These are phyloP conservation scores for Rhizopogon roseolus DNA, from an alignment of 768 basidiomycete genomes.

Conservation along the genomic window DNA sequence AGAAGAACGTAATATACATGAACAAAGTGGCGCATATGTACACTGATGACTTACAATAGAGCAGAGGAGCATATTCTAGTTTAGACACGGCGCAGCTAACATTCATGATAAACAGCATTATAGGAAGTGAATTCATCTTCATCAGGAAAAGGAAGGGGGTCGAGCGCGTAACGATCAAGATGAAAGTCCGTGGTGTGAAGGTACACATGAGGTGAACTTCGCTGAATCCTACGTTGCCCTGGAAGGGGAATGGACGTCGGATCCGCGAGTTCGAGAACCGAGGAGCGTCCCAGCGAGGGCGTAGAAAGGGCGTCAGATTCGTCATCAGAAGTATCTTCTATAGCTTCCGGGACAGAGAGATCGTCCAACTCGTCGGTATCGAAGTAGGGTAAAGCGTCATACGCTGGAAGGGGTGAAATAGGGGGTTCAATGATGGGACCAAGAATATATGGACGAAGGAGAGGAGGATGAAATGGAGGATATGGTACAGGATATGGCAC, in stretches of 20 bases:
- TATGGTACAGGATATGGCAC: constrained; percentile 62
- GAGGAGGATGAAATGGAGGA: constrained; percentile 56
- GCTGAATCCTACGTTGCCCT: constrained; percentile 42
- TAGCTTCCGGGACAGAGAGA: constrained; percentile 69
- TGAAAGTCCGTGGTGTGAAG: constrained; percentile 53
- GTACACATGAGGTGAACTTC: constrained; percentile 54
- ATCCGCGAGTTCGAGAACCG: constrained; percentile 48
- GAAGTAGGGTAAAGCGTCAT: constrained; percentile 60
- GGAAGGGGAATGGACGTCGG: constrained; percentile 47
- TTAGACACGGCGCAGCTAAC: constrained; percentile 41
- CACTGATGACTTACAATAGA: constrained; percentile 15
- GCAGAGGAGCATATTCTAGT: constrained; percentile 18
- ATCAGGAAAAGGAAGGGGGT: constrained; percentile 66
- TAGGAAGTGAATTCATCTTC: constrained; percentile 42
- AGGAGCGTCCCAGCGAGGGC: constrained; percentile 56
- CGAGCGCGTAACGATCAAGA: constrained; percentile 63
- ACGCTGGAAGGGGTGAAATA: constrained; percentile 29
- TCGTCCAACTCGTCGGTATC: constrained; percentile 63
- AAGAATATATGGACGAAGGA: constrained; percentile 48
- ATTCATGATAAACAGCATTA: constrained; percentile 57
- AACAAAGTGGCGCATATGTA: constrained; percentile 23
- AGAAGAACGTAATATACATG: constrained; percentile 21
- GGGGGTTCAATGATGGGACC: constrained; percentile 39
- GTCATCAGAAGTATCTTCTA: constrained; percentile 83
- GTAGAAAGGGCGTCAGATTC: constrained; percentile 71